Conservation (phyloP, 805 yeast species). For the Candida endomychidarum region DNA sequence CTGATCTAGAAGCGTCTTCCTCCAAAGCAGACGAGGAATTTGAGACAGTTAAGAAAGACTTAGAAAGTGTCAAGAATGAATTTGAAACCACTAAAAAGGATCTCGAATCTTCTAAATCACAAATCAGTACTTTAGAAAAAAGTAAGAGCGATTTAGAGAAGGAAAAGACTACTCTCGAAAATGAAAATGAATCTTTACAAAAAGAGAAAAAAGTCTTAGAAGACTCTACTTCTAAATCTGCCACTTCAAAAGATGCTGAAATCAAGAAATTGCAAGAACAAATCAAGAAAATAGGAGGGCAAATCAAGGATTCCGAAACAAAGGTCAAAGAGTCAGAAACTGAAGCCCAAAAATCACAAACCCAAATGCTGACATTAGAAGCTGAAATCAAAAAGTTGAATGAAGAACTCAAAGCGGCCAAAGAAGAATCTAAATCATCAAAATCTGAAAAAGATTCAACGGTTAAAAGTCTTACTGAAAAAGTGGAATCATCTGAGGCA, state of each 20-base stretch:
- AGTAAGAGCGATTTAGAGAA: background rate
- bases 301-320: background rate
- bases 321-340: background rate
- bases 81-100: too few species aligned
- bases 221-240: background rate
- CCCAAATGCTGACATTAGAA: background rate
- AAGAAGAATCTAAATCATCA: conserved; percentile 3
- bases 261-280: conserved; percentile 9
- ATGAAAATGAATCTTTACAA: background rate
- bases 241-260: conserved; percentile 5
- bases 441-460: background rate
- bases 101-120: background rate
- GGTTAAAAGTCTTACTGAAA: conserved; percentile 2
- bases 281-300: conserved; percentile 7
- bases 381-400: background rate
- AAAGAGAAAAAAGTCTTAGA: conserved; percentile 2
- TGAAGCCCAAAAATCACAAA: too few species aligned
- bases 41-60: background rate
- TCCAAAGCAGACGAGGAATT: background rate
- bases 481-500: background rate
- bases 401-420: background rate
- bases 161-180: background rate
- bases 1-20: background rate
- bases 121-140: conserved; percentile 3
- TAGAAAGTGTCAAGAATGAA: too few species aligned